Base-by-base conservation (phyloP, 202 grass and related monocot genomes). In the Panicum virgatum region DNA sequence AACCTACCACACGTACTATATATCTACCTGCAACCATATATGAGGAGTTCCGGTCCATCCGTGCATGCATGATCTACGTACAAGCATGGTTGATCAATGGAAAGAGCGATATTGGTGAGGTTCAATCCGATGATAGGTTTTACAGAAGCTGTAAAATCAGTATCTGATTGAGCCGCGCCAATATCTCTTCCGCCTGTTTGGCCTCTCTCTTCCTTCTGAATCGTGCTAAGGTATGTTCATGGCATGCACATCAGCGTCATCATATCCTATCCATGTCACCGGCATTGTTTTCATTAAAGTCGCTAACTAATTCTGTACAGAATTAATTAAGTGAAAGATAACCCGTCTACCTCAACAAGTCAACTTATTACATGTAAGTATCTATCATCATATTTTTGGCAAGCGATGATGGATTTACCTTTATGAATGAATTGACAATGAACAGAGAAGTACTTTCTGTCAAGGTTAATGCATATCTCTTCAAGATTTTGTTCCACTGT, bases 141-240 rank as follows among this genome's bases (percentile, higher is more conserved):
- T 94, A 90, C 89, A 58, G n/a, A 0, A 36, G 43, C 27, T 1
- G 87, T 92, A 90, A 96, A 91, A 88, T 65, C 80, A 67, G 73
- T 90, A 90, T 98, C 85, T 75, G 96, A 98, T 98, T 98, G 96
- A 98, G 96, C 96, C 96, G 96, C 89, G 96, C 96, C 96, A 98
- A 98, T 98, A 98, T 99, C 96, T 96, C 96, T 98, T 86, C 51
- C n/a, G 66, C 14, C 19, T 59, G 26, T 38, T 44, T 75, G 23
- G 13, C 2, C 43, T 10, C 2, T 69, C 13, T 79, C 26, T 77
- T 51, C 45, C 12, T 43, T 43, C 8, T 51, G 3, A 16, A 16
- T 0, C 0, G 9, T 12, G 13, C 9, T 59, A 50, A 48, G 16
- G 42, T 44, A 20, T 8, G 40, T 39, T 11, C 14, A 69, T 69